Percentiles rank a stretch among this genome's conserved stretches.
These are phyloP conservation scores for Coemansia sp. DNA, from an alignment of 192 early-diverging fungal species.

Conservation along the genomic window DNA sequence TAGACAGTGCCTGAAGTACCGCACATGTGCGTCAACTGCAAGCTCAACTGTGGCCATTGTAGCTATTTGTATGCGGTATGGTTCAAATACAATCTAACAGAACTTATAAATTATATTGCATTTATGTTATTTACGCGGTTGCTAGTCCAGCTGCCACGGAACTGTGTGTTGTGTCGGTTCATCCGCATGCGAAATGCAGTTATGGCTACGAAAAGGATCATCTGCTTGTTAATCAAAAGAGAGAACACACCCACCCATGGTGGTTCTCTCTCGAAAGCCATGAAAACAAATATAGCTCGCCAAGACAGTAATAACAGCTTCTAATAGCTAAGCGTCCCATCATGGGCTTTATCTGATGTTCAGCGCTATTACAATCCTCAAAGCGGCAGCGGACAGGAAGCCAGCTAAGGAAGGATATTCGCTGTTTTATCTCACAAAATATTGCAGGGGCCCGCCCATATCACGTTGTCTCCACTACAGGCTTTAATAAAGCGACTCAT, in stretches of 20 bases:
- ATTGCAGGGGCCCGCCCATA: too few relatives aligned
- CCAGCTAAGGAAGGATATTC: too few relatives aligned
- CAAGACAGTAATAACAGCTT: too few relatives aligned
- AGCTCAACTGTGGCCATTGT: constrained; percentile 21
- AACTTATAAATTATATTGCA: neutral
- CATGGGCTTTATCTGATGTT: too few relatives aligned
- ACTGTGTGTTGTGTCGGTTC: neutral
- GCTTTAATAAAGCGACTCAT: too few relatives aligned
- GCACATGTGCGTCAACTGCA: constrained; percentile 57
- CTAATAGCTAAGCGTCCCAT: too few relatives aligned
- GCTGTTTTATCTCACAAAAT: too few relatives aligned
- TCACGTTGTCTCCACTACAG: too few relatives aligned
- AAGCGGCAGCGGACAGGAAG: too few relatives aligned
- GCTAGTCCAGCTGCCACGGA: neutral
- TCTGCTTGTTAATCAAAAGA: neutral
- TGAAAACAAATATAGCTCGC: too few relatives aligned
- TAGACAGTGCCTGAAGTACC: constrained; percentile 72
- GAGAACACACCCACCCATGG: neutral
- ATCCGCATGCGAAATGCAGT: neutral
- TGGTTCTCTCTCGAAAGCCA: too few relatives aligned
- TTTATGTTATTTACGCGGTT: neutral
- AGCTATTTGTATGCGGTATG: neutral
- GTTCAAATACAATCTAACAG: neutral
- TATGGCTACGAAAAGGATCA: neutral
- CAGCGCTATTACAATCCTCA: too few relatives aligned